Percentiles rank a stretch among this genome's conserved stretches.
Evolutionary conservation across 2,329 filamentous ascomycete genomes (phyloP).

Genomic region (Claviceps sp.): DNA sequence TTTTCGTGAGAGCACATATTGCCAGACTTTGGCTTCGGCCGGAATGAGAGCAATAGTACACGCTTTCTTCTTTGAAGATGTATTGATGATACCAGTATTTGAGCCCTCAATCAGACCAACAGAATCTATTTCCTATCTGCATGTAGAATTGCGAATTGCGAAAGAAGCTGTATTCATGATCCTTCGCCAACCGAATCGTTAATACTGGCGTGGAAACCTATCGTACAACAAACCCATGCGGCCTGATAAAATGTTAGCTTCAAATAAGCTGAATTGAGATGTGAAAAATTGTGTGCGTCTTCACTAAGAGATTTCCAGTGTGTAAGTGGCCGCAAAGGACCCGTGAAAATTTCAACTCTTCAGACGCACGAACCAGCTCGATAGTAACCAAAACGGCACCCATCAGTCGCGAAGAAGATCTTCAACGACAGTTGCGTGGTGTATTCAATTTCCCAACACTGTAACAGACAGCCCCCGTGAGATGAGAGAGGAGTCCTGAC

Average conservation of each 20-base stretch:
- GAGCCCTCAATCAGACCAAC: slow-evolving; percentile 70
- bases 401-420: slow-evolving; percentile 44
- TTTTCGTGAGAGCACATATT: slow-evolving; percentile 91
- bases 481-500: slow-evolving; percentile 75
- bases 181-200: slow-evolving; percentile 97
- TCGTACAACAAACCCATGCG: slow-evolving; percentile 78
- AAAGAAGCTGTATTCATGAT: slow-evolving; percentile 77
- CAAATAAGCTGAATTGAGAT: background rate
- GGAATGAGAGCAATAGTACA: slow-evolving; percentile 89
- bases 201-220: slow-evolving; percentile 88
- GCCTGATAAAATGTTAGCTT: slow-evolving; percentile 43
- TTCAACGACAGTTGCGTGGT: slow-evolving; percentile 27
- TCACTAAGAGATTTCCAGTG: slow-evolving; percentile 94
- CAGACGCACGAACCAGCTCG: slow-evolving; percentile 70
- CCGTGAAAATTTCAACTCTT: slow-evolving; percentile 90
- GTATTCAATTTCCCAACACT: slow-evolving; percentile 85
- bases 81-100: slow-evolving; percentile 96
- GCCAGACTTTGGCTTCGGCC: slow-evolving; percentile 96
- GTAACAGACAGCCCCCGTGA: slow-evolving; percentile 93
- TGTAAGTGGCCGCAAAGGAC: slow-evolving; percentile 33
- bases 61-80: slow-evolving; percentile 84
- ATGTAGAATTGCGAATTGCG: slow-evolving; percentile 86
- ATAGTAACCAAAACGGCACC: slow-evolving; percentile 80
- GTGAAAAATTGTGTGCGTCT: slow-evolving; percentile 59
- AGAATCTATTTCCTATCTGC: slow-evolving; percentile 88